Evolutionary conservation across 2,329 filamentous ascomycete species (phyloP).

Genomic region (Cadophora gregata): DNA sequence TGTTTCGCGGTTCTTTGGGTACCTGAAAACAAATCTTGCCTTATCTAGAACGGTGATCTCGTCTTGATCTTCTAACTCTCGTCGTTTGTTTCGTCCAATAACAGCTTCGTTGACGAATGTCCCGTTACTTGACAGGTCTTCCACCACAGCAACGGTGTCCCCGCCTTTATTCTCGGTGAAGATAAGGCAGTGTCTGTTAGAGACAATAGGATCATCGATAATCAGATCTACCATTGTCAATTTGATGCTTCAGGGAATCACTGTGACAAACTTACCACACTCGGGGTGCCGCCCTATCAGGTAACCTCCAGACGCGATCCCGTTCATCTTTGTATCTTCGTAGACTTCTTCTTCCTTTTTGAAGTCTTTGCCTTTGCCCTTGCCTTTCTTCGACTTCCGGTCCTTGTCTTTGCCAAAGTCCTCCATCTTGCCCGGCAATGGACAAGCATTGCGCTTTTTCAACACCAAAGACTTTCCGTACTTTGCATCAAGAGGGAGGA

Average conservation of each 20-base stretch:
- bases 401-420: slow-evolving; percentile 48
- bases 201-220: slow-evolving; percentile 79
- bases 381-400: slow-evolving; percentile 50
- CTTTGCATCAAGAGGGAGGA: slow-evolving; percentile 78
- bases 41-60: slow-evolving; percentile 87
- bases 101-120: slow-evolving; percentile 94
- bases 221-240: slow-evolving; percentile 63
- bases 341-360: slow-evolving; percentile 64
- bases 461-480: slow-evolving; percentile 76
- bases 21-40: slow-evolving; percentile 89
- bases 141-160: slow-evolving; percentile 75
- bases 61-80: slow-evolving; percentile 87
- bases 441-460: slow-evolving; percentile 75
- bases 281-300: slow-evolving; percentile 92
- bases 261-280: slow-evolving; percentile 72
- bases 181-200: slow-evolving; percentile 80
- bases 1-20: slow-evolving; percentile 75
- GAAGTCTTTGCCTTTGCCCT: slow-evolving; percentile 54
- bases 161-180: slow-evolving; percentile 66
- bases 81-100: slow-evolving; percentile 88
- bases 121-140: slow-evolving; percentile 94
- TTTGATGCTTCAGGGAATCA: not conserved
- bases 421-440: slow-evolving; percentile 57
- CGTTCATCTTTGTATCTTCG: slow-evolving; percentile 65
- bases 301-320: slow-evolving; percentile 78